Evolutionary conservation across 345 rosid species (phyloP).

Genomic region (Clarkia xantiana): DNA sequence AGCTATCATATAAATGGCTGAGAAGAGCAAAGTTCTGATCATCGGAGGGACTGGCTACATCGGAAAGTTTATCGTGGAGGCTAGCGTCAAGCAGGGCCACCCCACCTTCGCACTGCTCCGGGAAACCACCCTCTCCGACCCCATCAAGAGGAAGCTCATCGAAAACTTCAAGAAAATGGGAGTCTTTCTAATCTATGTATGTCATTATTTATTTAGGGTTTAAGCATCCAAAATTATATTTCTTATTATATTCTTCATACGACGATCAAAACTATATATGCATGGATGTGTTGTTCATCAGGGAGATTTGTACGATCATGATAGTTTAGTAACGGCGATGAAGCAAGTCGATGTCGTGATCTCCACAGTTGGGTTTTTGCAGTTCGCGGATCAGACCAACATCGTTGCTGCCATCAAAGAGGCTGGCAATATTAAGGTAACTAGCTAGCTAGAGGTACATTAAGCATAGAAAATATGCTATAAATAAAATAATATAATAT

Average conservation of each 20-base stretch:
- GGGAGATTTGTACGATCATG: constrained; percentile 56
- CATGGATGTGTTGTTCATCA: constrained; percentile 6
- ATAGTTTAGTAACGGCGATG: constrained; percentile 54
- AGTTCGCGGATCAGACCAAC: constrained; percentile 54
- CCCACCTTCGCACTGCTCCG: constrained; percentile 53
- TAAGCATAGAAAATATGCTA: too few species aligned
- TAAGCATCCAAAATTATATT: too few species aligned
- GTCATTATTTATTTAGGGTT: too few species aligned
- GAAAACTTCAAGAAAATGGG: constrained; percentile 44
- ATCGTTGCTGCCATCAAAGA: constrained; percentile 71
- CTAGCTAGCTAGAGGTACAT: too few species aligned
- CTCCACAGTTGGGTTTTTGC: constrained; percentile 36
- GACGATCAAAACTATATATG: neutral
- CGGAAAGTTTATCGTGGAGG: constrained; percentile 57
- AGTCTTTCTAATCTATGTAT: constrained; percentile 38
- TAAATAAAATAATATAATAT: too few species aligned
- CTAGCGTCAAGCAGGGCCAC: constrained; percentile 40
- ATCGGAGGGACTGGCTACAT: constrained; percentile 70
- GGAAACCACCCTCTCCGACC: constrained; percentile 34
- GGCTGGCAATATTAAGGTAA: constrained; percentile 76
- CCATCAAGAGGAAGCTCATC: constrained; percentile 32
- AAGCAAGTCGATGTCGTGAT: constrained; percentile 79
- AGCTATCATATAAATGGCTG: too few species aligned
- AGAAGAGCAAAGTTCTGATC: constrained; percentile 50
- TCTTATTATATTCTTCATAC: too few species aligned